Evolutionary conservation across 345 rosid genomes (phyloP).

Genomic region (Carallia brachiata): DNA sequence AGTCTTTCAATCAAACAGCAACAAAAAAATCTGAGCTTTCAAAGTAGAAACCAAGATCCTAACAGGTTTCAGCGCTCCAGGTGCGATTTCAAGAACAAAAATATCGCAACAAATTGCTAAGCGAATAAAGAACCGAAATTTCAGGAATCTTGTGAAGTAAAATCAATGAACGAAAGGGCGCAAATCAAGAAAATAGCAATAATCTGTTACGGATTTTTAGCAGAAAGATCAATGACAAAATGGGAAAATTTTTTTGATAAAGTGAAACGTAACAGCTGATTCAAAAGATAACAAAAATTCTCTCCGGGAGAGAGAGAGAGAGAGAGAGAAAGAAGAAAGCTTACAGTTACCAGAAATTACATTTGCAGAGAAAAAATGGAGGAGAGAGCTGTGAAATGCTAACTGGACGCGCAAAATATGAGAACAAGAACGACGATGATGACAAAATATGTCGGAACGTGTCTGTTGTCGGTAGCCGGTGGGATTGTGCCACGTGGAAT

Average conservation of each 20-base stretch:
- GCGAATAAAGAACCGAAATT: background rate
- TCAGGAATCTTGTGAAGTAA: background rate
- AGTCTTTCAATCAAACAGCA: background rate
- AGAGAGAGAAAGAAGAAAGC: background rate
- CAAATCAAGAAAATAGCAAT: constrained; percentile 1
- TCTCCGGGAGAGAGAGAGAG: background rate
- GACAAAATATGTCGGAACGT: constrained; percentile 21
- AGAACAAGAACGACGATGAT: too few species aligned
- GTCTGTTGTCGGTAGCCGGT: constrained; percentile 60
- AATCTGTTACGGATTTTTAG: constrained; percentile 14
- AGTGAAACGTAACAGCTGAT: background rate
- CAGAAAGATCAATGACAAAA: background rate
- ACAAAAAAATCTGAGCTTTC: background rate
- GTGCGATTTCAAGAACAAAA: background rate
- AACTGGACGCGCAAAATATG: constrained; percentile 9
- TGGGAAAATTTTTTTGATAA: background rate
- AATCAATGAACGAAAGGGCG: constrained; percentile 3
- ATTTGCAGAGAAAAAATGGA: background rate
- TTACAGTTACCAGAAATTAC: background rate
- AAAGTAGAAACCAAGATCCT: constrained; percentile 7
- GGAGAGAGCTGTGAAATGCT: background rate
- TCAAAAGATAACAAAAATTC: background rate
- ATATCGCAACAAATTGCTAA: too few species aligned
- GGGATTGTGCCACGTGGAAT: constrained; percentile 41
- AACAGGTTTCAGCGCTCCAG: background rate